Conservation (phyloP, 805 yeast genomes). For the Wickerhamomyces rabaulensis region DNA sequence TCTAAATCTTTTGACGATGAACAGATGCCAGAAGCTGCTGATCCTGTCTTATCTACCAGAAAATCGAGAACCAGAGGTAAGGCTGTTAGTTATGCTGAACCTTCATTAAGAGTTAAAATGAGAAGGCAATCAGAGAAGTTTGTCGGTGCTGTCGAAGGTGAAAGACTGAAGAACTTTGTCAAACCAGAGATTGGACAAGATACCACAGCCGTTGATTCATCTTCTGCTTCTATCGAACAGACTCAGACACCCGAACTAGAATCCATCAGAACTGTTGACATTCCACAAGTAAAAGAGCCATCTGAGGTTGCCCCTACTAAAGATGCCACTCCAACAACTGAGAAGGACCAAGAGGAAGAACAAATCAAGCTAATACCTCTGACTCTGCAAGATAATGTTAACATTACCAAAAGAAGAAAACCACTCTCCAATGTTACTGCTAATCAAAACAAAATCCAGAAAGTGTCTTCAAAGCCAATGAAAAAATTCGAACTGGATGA, state of each 20-base stretch:
- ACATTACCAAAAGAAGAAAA: constrained; percentile 24
- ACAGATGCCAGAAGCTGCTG: constrained; percentile 30
- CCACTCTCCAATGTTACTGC: constrained; percentile 14
- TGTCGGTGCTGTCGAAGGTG: constrained; percentile 50
- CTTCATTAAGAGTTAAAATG: constrained; percentile 63
- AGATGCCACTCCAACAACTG: background rate
- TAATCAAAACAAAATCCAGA: constrained; percentile 16
- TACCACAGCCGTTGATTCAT: background rate
- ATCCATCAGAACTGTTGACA: background rate
- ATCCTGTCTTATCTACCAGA: constrained; percentile 19
- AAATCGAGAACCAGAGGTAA: constrained; percentile 49
- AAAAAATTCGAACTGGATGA: constrained; percentile 8
- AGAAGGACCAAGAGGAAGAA: background rate
- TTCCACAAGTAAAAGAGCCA: background rate
- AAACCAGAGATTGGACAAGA: background rate
- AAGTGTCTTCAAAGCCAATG: constrained; percentile 2
- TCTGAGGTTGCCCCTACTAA: background rate
- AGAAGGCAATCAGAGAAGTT: constrained; percentile 57
- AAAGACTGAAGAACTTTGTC: background rate
- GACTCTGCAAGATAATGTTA: constrained; percentile 13
- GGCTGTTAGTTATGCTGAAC: constrained; percentile 60
- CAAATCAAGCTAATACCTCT: background rate
- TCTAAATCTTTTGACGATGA: constrained; percentile 31
- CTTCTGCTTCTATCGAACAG: background rate
- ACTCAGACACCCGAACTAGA: background rate